phyloP scores from a whole-genome alignment of 345 rosid genomes.

The Hevea brasiliensis region DNA sequence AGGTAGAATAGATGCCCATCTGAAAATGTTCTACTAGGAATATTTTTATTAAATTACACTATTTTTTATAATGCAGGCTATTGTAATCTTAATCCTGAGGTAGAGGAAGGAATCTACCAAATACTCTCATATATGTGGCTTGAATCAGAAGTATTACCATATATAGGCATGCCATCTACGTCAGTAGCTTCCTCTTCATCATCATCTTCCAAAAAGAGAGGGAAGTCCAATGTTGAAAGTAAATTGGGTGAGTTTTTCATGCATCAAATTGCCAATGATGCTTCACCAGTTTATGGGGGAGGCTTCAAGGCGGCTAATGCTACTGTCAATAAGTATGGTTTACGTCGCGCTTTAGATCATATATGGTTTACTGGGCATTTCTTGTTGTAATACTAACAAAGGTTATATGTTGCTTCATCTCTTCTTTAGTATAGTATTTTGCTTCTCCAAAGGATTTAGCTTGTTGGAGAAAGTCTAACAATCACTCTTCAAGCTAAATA shows the following conservation, averaged over 20 bases:
- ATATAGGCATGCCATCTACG: constrained; percentile 51
- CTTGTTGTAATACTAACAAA: constrained; percentile 47
- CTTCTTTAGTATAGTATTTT: neutral
- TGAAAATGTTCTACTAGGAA: neutral
- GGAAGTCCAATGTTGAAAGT: constrained; percentile 60
- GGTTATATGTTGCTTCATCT: neutral
- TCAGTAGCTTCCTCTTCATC: constrained; percentile 51
- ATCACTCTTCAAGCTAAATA: constrained; percentile 3
- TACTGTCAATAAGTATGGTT: constrained; percentile 78
- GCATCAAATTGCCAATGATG: constrained; percentile 82
- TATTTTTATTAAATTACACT: neutral
- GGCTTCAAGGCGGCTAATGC: constrained; percentile 76
- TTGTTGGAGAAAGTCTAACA: constrained; percentile 16
- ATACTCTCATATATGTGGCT: constrained; percentile 93
- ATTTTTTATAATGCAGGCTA: constrained; percentile 46
- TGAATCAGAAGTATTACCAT: constrained; percentile 83
- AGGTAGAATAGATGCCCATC: neutral
- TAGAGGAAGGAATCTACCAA: constrained; percentile 98
- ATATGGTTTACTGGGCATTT: constrained; percentile 61
- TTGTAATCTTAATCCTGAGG: constrained; percentile 76
- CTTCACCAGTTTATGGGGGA: constrained; percentile 83
- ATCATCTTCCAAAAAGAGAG: constrained; percentile 66
- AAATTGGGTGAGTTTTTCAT: constrained; percentile 87
- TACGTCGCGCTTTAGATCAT: constrained; percentile 69
- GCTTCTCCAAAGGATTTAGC: constrained; percentile 9